These are phyloP conservation scores for Neonectria punicea DNA, from an alignment of 2,329 filamentous ascomycete species.

Conservation along the genomic window DNA sequence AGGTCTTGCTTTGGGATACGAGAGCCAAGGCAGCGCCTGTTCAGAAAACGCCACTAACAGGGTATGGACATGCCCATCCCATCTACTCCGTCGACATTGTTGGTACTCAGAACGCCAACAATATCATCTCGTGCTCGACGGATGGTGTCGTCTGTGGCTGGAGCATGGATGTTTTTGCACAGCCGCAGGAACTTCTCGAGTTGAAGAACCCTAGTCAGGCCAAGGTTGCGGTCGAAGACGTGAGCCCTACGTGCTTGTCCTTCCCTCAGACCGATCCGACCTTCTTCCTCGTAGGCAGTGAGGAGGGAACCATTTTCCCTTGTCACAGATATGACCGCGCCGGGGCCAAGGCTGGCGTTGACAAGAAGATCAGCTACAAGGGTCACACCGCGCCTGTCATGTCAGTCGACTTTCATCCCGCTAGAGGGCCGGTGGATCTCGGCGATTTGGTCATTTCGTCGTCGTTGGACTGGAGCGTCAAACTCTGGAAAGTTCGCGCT, in stretches of 20 bases:
- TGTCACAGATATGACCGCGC: constrained; percentile 98
- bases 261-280: constrained; percentile 97
- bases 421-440: constrained; percentile 90
- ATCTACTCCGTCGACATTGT: constrained; percentile 96
- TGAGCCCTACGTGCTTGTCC: constrained; percentile 92
- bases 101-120: constrained; percentile 98
- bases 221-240: constrained; percentile 82
- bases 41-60: constrained; percentile 94
- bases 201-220: constrained; percentile 85
- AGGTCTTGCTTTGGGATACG: constrained; percentile 97
- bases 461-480: constrained; percentile 96
- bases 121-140: constrained; percentile 96
- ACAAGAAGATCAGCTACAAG: constrained; percentile 86
- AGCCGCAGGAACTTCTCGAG: constrained; percentile 94
- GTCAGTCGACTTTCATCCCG: constrained; percentile 95
- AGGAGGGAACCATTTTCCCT: constrained; percentile 95
- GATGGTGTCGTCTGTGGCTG: constrained; percentile 97
- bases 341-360: constrained; percentile 95
- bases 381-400: constrained; percentile 95
- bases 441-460: constrained; percentile 94
- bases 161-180: constrained; percentile 97
- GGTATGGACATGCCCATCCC: constrained; percentile 94
- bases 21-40: constrained; percentile 89
- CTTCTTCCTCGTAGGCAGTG: constrained; percentile 95
- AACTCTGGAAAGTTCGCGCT: constrained; percentile 92